These are phyloP conservation scores for Discostella stelligera DNA, from an alignment of 352 stramenopile species.

Conservation along the genomic window DNA sequence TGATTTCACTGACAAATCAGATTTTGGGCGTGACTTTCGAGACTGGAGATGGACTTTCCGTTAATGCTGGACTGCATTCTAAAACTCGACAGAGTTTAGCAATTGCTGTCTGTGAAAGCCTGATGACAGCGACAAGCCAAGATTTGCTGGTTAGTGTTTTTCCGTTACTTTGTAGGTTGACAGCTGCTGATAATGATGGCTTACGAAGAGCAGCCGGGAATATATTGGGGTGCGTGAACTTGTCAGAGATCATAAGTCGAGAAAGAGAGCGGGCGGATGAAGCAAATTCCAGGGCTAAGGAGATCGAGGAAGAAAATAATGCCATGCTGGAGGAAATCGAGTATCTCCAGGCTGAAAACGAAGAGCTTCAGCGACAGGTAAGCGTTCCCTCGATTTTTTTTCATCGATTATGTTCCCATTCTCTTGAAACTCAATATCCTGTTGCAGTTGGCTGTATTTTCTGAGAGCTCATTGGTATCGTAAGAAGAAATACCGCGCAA, in stretches of 20 bases:
- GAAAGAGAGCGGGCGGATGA: slow-evolving; percentile 43
- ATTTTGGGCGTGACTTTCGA: slow-evolving; percentile 52
- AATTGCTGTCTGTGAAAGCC: slow-evolving; percentile 55
- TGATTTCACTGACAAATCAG: slow-evolving; percentile 48
- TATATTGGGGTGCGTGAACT: slow-evolving; percentile 51
- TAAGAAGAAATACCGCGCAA: not conserved
- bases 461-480: slow-evolving; percentile 38
- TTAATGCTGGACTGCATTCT: slow-evolving; percentile 12
- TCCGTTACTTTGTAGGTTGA: slow-evolving; percentile 51
- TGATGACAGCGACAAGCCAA: slow-evolving; percentile 44
- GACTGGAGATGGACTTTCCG: slow-evolving; percentile 12
- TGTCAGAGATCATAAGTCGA: slow-evolving; percentile 50
- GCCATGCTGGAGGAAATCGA: slow-evolving; percentile 57
- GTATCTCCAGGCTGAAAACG: slow-evolving; percentile 54
- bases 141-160: slow-evolving; percentile 54
- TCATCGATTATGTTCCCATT: not conserved
- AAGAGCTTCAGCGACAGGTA: slow-evolving; percentile 48
- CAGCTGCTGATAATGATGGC: slow-evolving; percentile 58
- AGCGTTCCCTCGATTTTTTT: not conserved
- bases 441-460: slow-evolving; percentile 34
- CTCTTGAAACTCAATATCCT: not conserved
- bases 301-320: slow-evolving; percentile 61
- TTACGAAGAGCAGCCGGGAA: slow-evolving; percentile 53
- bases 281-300: slow-evolving; percentile 41
- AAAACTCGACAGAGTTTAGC: slow-evolving; percentile 53